Evolutionary conservation across 2,329 filamentous ascomycete genomes (phyloP).

Genomic region (Aspergillus novoparasiticus): DNA sequence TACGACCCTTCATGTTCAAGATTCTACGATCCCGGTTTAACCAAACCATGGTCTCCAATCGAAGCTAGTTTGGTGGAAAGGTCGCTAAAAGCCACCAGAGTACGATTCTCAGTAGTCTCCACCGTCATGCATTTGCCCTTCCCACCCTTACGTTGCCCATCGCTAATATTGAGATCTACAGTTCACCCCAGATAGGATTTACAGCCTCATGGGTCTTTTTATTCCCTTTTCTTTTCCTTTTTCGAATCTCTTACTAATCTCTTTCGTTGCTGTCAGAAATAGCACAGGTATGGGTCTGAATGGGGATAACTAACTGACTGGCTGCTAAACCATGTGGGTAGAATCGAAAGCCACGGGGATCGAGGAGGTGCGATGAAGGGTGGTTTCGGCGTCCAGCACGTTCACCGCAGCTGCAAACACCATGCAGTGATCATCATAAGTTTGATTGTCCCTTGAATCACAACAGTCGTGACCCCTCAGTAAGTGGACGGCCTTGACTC

Average conservation of each 20-base stretch:
- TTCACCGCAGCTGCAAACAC: slow-evolving; percentile 1
- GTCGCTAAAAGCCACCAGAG: not conserved
- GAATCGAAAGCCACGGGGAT: not conserved
- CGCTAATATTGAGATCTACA: slow-evolving; percentile 11
- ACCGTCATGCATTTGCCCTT: not conserved
- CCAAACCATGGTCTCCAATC: not conserved
- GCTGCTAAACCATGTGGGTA: slow-evolving; percentile 5
- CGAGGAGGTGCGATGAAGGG: not conserved
- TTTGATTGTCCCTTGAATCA: not conserved
- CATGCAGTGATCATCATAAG: not conserved
- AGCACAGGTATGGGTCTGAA: not conserved
- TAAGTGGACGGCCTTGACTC: not conserved
- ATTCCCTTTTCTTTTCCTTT: not conserved
- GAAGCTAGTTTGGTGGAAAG: not conserved
- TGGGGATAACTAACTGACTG: not conserved
- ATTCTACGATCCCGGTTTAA: not conserved
- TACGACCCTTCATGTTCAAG: not conserved
- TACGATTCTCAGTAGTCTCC: not conserved
- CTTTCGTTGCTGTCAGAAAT: not conserved
- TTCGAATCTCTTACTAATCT: not conserved
- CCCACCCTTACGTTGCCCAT: not conserved
- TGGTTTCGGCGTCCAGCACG: not conserved
- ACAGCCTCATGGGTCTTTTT: slow-evolving; percentile 1
- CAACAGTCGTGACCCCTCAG: not conserved
- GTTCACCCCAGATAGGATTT: not conserved